These are phyloP conservation scores for Amaranthus hypochondriacus DNA, from an alignment of 148 eudicot genomes.

Conservation along the genomic window DNA sequence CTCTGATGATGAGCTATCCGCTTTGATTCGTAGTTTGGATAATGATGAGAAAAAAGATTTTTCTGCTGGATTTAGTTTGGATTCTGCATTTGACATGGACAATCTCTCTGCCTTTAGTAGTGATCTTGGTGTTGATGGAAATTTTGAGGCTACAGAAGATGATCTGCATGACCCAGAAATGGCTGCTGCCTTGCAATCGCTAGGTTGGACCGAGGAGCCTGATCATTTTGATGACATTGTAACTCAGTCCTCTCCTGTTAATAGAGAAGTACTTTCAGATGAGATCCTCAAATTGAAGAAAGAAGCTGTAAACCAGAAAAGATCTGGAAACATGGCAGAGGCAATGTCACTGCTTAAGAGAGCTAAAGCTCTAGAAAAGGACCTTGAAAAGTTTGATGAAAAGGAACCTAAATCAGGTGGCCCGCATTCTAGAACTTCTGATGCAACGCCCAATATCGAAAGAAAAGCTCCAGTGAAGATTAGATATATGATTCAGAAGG, in stretches of 20 bases:
- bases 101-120: conserved; percentile 37
- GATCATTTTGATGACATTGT: conserved; percentile 19
- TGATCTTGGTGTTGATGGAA: conserved; percentile 46
- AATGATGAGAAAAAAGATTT: conserved; percentile 41
- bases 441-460: conserved; percentile 2
- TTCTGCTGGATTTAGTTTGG: conserved; percentile 31
- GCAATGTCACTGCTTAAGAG: conserved; percentile 62
- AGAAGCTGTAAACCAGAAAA: conserved; percentile 68
- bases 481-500: conserved; percentile 66
- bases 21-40: conserved; percentile 66
- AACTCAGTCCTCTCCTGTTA: conserved; percentile 23
- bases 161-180: conserved; percentile 86
- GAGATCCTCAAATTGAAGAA: conserved; percentile 64
- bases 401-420: conserved; percentile 12
- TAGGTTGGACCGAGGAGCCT: conserved; percentile 81
- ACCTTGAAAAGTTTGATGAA: conserved; percentile 36
- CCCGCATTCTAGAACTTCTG: conserved; percentile 19
- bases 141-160: conserved; percentile 70
- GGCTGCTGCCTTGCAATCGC: conserved; percentile 65
- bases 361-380: conserved; percentile 74
- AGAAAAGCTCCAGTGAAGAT: conserved; percentile 51
- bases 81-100: conserved; percentile 42
- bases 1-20: conserved; percentile 84
- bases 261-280: conserved; percentile 31
- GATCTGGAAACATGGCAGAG: conserved; percentile 59